These are phyloP conservation scores for Cavenderia fasciculata DNA, from an alignment of 78 protist species.

Conservation along the genomic window DNA sequence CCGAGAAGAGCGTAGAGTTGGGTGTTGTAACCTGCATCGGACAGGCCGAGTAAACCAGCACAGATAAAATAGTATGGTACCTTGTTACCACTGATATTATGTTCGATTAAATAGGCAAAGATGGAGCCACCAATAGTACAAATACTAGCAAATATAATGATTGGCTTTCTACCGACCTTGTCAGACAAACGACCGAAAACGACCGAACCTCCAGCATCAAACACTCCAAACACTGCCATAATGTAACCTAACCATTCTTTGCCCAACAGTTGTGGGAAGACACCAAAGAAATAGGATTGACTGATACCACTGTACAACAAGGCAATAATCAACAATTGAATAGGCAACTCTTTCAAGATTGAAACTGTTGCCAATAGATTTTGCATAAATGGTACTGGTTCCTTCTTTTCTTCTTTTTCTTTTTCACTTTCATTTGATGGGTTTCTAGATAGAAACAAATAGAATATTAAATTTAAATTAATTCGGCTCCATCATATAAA, in stretches of 20 bases:
- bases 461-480: background rate
- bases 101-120: background rate
- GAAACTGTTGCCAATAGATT: conserved; percentile 9
- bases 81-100: background rate
- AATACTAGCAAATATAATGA: conserved; percentile 3
- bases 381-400: background rate
- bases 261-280: conserved; percentile 28
- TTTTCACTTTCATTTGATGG: background rate
- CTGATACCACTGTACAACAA: conserved; percentile 62
- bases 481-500: too few relatives aligned
- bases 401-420: conserved; percentile 10
- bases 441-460: background rate
- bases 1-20: conserved; percentile 53
- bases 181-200: conserved; percentile 29
- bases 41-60: conserved; percentile 55
- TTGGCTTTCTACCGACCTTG: conserved; percentile 30
- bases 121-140: conserved; percentile 28
- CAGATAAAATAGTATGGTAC: conserved; percentile 6
- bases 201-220: conserved; percentile 51
- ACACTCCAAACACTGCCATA: conserved; percentile 59
- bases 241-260: conserved; percentile 20
- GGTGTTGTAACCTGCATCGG: conserved; percentile 73
- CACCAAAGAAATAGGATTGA: conserved; percentile 69
- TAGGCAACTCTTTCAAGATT: conserved; percentile 40
- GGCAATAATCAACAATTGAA: conserved; percentile 20